These are phyloP conservation scores for Juglanconis oblonga DNA, from an alignment of 2,329 filamentous ascomycete species.

Conservation along the genomic window DNA sequence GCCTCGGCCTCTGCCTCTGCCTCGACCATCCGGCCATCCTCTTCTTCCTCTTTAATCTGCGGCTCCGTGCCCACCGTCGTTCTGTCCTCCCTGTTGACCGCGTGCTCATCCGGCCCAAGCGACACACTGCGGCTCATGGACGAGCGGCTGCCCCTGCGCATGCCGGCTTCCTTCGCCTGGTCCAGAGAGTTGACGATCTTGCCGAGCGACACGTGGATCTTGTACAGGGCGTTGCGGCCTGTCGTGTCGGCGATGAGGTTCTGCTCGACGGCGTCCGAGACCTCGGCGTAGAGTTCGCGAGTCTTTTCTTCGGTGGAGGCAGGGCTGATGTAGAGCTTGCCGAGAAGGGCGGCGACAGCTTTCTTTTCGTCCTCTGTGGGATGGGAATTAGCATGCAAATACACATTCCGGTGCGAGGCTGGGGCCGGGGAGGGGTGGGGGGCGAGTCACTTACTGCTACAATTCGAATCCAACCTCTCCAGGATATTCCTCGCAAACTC, in stretches of 20 bases:
- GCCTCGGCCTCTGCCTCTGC: conserved; percentile 13
- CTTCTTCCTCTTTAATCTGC: conserved; percentile 47
- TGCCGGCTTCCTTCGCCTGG: conserved; percentile 34
- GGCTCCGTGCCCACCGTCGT: conserved; percentile 38
- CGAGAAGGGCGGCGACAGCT: conserved; percentile 70
- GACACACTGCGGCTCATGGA: conserved; percentile 45
- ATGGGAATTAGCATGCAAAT: background rate
- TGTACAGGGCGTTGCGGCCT: conserved; percentile 63
- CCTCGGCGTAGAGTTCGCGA: conserved; percentile 54
- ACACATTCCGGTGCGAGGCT: background rate
- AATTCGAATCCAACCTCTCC: conserved; percentile 65
- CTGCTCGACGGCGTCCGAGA: conserved; percentile 61
- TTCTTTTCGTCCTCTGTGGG: conserved; percentile 80
- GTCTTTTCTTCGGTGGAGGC: conserved; percentile 59
- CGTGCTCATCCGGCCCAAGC: conserved; percentile 30
- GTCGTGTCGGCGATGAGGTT: conserved; percentile 58
- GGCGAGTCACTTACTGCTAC: conserved; percentile 56
- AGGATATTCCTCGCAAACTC: conserved; percentile 75
- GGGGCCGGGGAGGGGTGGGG: background rate
- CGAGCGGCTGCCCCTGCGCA: conserved; percentile 27
- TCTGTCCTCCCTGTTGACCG: conserved; percentile 30
- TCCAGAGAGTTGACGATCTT: conserved; percentile 64
- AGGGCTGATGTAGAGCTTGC: conserved; percentile 77
- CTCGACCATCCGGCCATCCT: conserved; percentile 26
- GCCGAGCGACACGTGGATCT: conserved; percentile 64